Conservation (phyloP, 371 early-diverging fungal genomes). For the Actinomortierella ambigua region DNA sequence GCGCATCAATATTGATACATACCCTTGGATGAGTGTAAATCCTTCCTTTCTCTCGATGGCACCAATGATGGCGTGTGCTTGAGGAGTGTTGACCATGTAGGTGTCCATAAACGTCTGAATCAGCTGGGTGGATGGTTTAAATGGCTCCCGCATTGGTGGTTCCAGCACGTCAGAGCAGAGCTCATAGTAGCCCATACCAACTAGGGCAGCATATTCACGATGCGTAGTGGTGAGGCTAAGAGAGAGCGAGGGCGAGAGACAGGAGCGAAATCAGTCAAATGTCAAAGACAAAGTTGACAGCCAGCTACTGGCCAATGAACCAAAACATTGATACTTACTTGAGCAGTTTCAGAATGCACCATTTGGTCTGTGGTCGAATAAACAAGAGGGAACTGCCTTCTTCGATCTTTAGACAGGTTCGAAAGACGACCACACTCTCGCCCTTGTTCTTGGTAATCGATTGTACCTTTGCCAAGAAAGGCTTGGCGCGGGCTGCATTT, state of each 20-base stretch:
- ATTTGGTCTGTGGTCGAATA: constrained; percentile 36
- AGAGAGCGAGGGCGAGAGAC: neutral
- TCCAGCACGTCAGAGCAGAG: constrained; percentile 69
- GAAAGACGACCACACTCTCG: constrained; percentile 49
- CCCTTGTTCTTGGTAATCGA: constrained; percentile 51
- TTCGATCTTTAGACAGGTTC: constrained; percentile 38
- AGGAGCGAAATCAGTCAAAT: too few species aligned
- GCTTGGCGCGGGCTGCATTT: constrained; percentile 23
- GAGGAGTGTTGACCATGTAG: constrained; percentile 86
- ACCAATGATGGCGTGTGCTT: constrained; percentile 84
- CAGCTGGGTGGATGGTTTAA: constrained; percentile 33
- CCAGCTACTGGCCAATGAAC: neutral
- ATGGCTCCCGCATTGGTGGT: constrained; percentile 48
- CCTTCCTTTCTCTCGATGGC: constrained; percentile 72
- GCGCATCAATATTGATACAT: constrained; percentile 13
- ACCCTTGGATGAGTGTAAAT: constrained; percentile 92
- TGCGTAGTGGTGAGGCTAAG: constrained; percentile 73
- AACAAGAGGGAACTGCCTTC: constrained; percentile 48
- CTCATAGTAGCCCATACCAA: constrained; percentile 66
- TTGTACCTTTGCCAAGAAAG: constrained; percentile 68
- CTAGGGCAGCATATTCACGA: constrained; percentile 87
- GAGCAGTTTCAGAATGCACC: constrained; percentile 50
- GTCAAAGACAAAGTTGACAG: constrained; percentile 31
- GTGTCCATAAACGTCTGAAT: constrained; percentile 60
- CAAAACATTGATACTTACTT: constrained; percentile 18